These are phyloP conservation scores for Saccharomyces hybrid DNA, from an alignment of 1,139 yeast species.

Conservation along the genomic window DNA sequence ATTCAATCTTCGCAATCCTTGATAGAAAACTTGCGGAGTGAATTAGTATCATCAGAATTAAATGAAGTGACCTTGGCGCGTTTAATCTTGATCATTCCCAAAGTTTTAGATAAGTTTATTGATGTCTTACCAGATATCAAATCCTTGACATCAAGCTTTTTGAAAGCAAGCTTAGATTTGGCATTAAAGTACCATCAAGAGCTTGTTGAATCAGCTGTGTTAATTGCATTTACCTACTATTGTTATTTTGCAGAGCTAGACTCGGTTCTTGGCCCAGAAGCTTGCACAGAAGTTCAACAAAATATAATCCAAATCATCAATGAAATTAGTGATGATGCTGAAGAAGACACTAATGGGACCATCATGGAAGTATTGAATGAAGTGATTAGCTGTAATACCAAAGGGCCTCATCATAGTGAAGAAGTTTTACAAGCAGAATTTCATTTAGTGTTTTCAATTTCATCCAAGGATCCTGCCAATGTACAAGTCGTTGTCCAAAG, in stretches of 20 bases:
- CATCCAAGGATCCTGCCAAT: slow-evolving; percentile 70
- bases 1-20: not conserved
- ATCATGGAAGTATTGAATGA: slow-evolving; percentile 63
- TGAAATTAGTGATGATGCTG: slow-evolving; percentile 53
- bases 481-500: slow-evolving; percentile 52
- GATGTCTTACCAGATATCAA: slow-evolving; percentile 32
- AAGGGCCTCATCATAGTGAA: slow-evolving; percentile 3
- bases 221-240: slow-evolving; percentile 51
- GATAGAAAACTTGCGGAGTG: not conserved
- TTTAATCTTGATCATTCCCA: slow-evolving; percentile 46
- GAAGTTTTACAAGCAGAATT: slow-evolving; percentile 39
- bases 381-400: slow-evolving; percentile 38
- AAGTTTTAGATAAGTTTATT: slow-evolving; percentile 47
- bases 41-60: slow-evolving; percentile 6
- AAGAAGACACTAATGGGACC: slow-evolving; percentile 74
- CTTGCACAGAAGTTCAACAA: slow-evolving; percentile 31
- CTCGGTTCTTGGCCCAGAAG: slow-evolving; percentile 20
- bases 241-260: slow-evolving; percentile 41
- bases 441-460: slow-evolving; percentile 52
- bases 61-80: slow-evolving; percentile 36
- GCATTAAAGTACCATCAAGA: slow-evolving; percentile 21
- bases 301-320: slow-evolving; percentile 36
- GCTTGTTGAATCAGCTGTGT: slow-evolving; percentile 40
- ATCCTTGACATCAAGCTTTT: slow-evolving; percentile 36
- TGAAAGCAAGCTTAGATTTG: slow-evolving; percentile 35